phyloP scores from a whole-genome alignment of 2,329 filamentous ascomycete genomes.

The Fusarium scirpi region DNA sequence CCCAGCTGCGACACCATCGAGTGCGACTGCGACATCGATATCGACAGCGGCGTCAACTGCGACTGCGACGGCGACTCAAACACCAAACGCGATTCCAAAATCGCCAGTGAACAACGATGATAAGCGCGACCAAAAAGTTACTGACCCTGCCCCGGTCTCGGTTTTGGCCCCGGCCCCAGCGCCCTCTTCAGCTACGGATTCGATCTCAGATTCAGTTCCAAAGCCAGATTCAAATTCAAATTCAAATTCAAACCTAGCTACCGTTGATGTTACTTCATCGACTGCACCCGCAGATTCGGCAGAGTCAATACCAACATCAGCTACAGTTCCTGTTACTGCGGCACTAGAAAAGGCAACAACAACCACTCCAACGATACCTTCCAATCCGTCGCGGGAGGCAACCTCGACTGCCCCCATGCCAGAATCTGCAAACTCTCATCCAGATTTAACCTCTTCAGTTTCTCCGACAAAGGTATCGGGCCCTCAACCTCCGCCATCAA shows the following conservation, averaged over 20 bases:
- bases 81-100: slow-evolving; percentile 25
- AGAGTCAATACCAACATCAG: slow-evolving; percentile 26
- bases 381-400: slow-evolving; percentile 15
- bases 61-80: slow-evolving; percentile 15
- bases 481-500: slow-evolving; percentile 36
- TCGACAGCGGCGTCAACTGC: slow-evolving; percentile 22
- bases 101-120: slow-evolving; percentile 29
- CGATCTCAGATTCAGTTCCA: slow-evolving; percentile 14
- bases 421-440: slow-evolving; percentile 10
- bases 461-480: slow-evolving; percentile 11
- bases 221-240: slow-evolving; percentile 11
- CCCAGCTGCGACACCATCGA: slow-evolving; percentile 19
- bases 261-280: slow-evolving; percentile 8
- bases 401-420: slow-evolving; percentile 12
- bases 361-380: slow-evolving; percentile 9
- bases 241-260: not conserved
- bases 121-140: slow-evolving; percentile 28
- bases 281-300: slow-evolving; percentile 13
- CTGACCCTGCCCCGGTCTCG: slow-evolving; percentile 14
- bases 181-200: slow-evolving; percentile 4
- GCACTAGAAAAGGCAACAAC: slow-evolving; percentile 15
- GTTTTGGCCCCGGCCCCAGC: not conserved
- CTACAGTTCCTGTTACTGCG: slow-evolving; percentile 8
- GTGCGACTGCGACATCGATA: slow-evolving; percentile 26
- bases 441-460: slow-evolving; percentile 15